phyloP scores from a whole-genome alignment of 2,329 filamentous ascomycete genomes.

The Alternaria incomplexa region DNA sequence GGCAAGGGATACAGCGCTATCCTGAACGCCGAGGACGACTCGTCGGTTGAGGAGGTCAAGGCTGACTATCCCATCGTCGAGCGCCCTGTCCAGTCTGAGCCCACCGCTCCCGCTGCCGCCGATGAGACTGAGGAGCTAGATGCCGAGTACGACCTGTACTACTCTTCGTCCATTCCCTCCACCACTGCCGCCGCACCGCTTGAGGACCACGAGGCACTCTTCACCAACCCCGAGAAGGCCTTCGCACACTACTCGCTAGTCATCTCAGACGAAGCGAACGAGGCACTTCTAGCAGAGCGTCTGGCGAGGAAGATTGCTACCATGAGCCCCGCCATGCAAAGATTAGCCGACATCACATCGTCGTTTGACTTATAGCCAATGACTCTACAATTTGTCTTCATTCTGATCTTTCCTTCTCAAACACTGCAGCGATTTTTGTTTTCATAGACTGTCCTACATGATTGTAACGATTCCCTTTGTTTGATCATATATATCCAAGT shows the following conservation, averaged over 20 bases:
- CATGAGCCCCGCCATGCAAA: conserved; percentile 42
- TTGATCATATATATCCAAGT: conserved; percentile 14
- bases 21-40: conserved; percentile 44
- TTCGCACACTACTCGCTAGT: conserved; percentile 69
- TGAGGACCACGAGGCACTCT: conserved; percentile 41
- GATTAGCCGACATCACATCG: conserved; percentile 44
- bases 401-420: conserved; percentile 1
- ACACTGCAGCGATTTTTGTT: conserved; percentile 9
- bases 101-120: conserved; percentile 18
- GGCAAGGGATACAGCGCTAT: conserved; percentile 64
- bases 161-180: conserved; percentile 49
- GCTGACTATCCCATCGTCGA: conserved; percentile 58
- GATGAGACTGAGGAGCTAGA: conserved; percentile 59
- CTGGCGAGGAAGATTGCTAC: conserved; percentile 44
- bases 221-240: conserved; percentile 68
- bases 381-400: not conserved
- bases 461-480: conserved; percentile 43
- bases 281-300: conserved; percentile 38
- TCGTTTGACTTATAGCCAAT: conserved; percentile 41
- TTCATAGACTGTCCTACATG: conserved; percentile 35
- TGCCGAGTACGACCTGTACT: conserved; percentile 67
- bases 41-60: conserved; percentile 55
- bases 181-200: conserved; percentile 49
- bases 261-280: conserved; percentile 59
- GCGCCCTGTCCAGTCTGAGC: conserved; percentile 39